Base-by-base conservation (phyloP, 805 yeast species). In the Myxozyma neotropica region DNA sequence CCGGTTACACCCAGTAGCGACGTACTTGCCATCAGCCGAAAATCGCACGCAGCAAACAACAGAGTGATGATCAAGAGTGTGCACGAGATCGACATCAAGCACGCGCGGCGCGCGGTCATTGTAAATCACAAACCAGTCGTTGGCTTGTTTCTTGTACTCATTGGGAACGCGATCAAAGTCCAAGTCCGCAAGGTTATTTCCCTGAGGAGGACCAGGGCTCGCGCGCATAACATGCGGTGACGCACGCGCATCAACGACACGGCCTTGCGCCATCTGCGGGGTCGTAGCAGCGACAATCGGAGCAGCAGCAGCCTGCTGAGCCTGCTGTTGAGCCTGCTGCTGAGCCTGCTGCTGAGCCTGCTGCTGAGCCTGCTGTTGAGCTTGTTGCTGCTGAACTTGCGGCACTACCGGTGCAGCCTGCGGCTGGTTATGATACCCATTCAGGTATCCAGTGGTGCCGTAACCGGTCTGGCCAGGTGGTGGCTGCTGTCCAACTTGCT, bases 1-100 rank as follows among this genome's bases (percentile, higher is more conserved):
- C 72, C 91, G 89, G 78, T 93, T 94, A 78, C 97, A 92, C 50
- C 99, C 99, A 15, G 98, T 93, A 26, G 98, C 99, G 67, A 93
- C 80, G 71, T 83, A 89, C 75, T 88, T 87, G 64, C 98, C 98
- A 73, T 90, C 96, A 65, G 84, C 84, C 59, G 92, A 85, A 78
- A 94, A 93, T 63, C 96, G 82, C 59, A 93, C 98, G 75, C 98
- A 93, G 78, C 98, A 94, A 52, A 93, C 98, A 46, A 93, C 98
- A 1, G 96, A 88, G 15, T 91, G 82, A 77, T 94, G 98, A 72
- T 89, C 96, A 68, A 93, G 82, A 13, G 96, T 87, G 71, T 88
- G 94, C 67, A 91, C 89, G 64, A 93, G 80, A 52, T 91, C 94
- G 52, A 93, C 92, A 71, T 93, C 97, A 59, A 89, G 81, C 43